Conservation (phyloP, 768 basidiomycete species). For the Boletus rex-veris region DNA sequence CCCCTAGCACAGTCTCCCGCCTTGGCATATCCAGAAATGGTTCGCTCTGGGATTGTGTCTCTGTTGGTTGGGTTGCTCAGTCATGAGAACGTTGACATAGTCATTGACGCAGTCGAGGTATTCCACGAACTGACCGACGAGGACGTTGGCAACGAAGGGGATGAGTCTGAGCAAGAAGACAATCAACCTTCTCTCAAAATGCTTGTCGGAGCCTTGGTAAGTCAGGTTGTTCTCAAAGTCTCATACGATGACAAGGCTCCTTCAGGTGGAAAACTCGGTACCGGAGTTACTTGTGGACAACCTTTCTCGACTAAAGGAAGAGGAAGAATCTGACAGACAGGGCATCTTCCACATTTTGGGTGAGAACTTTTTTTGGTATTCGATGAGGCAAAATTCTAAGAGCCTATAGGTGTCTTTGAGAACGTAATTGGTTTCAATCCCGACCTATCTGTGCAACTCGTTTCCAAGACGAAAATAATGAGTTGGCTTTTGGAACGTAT, state of each 20-base stretch:
- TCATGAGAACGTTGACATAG: constrained; percentile 96
- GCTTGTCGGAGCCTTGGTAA: constrained; percentile 73
- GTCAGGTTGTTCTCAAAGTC: constrained; percentile 26
- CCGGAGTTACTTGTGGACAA: constrained; percentile 90
- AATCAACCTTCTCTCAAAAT: constrained; percentile 67
- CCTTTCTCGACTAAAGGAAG: constrained; percentile 81
- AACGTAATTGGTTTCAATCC: constrained; percentile 88
- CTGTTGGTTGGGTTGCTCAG: constrained; percentile 81
- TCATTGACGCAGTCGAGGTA: constrained; percentile 91
- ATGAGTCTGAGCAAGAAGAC: constrained; percentile 59
- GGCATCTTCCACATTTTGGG: constrained; percentile 94
- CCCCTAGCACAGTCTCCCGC: constrained; percentile 82
- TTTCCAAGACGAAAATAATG: constrained; percentile 71
- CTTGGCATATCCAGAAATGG: constrained; percentile 85
- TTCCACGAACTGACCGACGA: constrained; percentile 96
- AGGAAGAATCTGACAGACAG: constrained; percentile 85
- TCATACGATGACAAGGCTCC: constrained; percentile 2
- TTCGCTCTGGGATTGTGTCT: constrained; percentile 66
- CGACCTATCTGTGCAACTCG: constrained; percentile 62
- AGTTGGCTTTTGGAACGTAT: constrained; percentile 79
- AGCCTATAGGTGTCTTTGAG: constrained; percentile 75
- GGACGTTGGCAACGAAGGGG: constrained; percentile 79
- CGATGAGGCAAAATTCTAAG: background rate
- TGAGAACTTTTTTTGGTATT: constrained; percentile 25
- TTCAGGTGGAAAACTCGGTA: constrained; percentile 76